phyloP scores from a whole-genome alignment of 805 yeast species.

The Lipomyces starkeyi region DNA sequence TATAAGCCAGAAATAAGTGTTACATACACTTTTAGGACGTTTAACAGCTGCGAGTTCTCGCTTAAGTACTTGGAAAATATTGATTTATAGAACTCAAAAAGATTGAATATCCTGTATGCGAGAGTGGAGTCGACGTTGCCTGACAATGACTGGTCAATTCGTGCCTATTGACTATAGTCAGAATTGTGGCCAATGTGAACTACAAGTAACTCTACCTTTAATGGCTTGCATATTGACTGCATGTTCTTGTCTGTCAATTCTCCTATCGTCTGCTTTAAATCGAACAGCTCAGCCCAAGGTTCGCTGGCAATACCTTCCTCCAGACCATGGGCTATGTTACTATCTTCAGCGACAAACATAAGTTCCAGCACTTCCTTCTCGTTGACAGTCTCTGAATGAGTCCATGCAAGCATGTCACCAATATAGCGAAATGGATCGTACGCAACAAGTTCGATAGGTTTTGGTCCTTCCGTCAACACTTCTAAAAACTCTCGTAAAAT shows the following conservation, averaged over 20 bases:
- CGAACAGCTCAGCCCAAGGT: constrained; percentile 44
- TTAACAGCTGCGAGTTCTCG: constrained; percentile 41
- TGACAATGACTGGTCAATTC: constrained; percentile 45
- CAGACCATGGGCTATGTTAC: constrained; percentile 30
- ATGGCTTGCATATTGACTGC: constrained; percentile 61
- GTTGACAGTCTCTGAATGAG: constrained; percentile 83
- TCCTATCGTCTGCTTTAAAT: constrained; percentile 41
- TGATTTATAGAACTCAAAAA: constrained; percentile 66
- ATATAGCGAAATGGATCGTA: constrained; percentile 82
- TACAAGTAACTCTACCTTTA: constrained; percentile 46
- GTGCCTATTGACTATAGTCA: constrained; percentile 13
- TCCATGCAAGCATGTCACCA: constrained; percentile 87
- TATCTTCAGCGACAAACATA: constrained; percentile 57
- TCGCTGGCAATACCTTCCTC: constrained; percentile 40
- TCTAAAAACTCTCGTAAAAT: constrained; percentile 69
- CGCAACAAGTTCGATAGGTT: constrained; percentile 66
- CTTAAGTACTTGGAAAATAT: constrained; percentile 62
- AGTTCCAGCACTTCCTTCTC: constrained; percentile 78
- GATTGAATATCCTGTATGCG: constrained; percentile 63
- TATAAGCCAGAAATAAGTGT: constrained; percentile 7
- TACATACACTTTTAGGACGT: constrained; percentile 37
- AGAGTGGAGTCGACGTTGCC: constrained; percentile 64
- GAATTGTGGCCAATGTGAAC: constrained; percentile 69
- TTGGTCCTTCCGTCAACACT: constrained; percentile 45
- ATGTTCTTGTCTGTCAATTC: constrained; percentile 58